Base-by-base conservation (phyloP, 345 rosid genomes). In the Anastatica hierochuntica region DNA sequence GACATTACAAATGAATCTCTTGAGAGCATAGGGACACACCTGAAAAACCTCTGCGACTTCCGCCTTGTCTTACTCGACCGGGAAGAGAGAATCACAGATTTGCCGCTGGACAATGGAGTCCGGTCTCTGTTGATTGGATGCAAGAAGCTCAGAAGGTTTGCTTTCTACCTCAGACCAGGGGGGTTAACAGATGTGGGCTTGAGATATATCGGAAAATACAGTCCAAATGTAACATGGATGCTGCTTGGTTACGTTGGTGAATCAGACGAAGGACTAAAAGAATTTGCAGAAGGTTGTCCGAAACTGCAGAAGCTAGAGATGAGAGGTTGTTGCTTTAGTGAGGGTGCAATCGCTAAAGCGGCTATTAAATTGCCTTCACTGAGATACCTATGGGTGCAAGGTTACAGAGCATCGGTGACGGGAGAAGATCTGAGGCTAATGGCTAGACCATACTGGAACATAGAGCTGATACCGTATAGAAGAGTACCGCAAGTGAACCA, bases 341-440 rank as follows among this genome's bases (percentile, higher is more conserved):
- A 85, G 65, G 52, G 41, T 13, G 99, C 94, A 15, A 62, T 94
- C 10, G 88, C 97, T 7, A 65, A 43, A 21, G 85, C 92, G 14
- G 97, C 68, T 4, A 50, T 54, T 72, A 78, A 74, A 18, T 54
- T 94, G 61, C 53, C 79, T 47, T 83, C 95, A 26, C 64, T 94
- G 60, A 85, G 99, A 72, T 94, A 85, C 57, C 58, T 94, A 23
- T 94, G 99, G 99, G 94, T 94, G 49, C 97, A 94, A 63, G 97
- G 99, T 0, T 94, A 88, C 36, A 61, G 82, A 76, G 77, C 64
- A 55, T 73, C 90, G 4, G 2, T 43, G 13, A 42, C 63, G 0
- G 82, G 86, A 20, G 79, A 50, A 33, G 97, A 79, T 63, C 76
- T 94, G 19, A 50, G 74, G 62, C 50, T 73, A 26, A 92, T 92